phyloP scores from a whole-genome alignment of 1,139 yeast species.

The Pichia sp. region DNA sequence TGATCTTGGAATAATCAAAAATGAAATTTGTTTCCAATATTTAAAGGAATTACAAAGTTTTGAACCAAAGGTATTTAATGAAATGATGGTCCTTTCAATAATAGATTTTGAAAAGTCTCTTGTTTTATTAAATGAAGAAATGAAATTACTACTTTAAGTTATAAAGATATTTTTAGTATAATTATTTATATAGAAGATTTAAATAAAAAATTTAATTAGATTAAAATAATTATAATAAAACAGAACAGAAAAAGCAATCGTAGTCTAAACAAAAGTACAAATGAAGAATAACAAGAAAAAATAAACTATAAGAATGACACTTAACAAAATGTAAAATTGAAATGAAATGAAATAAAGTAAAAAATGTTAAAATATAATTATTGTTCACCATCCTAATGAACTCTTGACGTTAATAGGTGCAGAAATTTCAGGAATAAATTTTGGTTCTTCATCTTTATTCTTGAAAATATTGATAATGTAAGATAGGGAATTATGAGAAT shows the following conservation, averaged over 20 bases:
- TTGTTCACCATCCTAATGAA: slow-evolving; percentile 41
- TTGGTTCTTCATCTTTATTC: slow-evolving; percentile 17
- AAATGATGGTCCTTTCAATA: slow-evolving; percentile 10
- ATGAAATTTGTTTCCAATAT: slow-evolving; percentile 18
- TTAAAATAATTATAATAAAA: no score
- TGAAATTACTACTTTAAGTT: slow-evolving; percentile 11
- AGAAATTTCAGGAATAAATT: slow-evolving; percentile 35
- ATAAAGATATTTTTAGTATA: no score
- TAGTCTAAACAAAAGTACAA: no score
- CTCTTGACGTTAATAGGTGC: slow-evolving; percentile 44
- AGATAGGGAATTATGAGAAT: slow-evolving; percentile 9
- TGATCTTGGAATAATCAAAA: slow-evolving; percentile 5
- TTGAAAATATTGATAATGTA: slow-evolving; percentile 14
- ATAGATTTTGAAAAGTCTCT: slow-evolving; percentile 20
- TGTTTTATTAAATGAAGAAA: slow-evolving; percentile 17
- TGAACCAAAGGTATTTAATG: slow-evolving; percentile 5
- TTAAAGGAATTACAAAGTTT: slow-evolving; percentile 6
- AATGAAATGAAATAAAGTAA: neutral
- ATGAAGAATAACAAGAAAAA: no score
- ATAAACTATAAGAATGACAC: no score
- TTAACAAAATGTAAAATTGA: neutral
- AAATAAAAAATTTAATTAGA: no score
- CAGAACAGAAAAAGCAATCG: no score
- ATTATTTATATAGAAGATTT: no score
- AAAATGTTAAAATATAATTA: neutral